Conservation (phyloP, 257 asterid genomes). For the Nicotiana tomentosiformis region DNA sequence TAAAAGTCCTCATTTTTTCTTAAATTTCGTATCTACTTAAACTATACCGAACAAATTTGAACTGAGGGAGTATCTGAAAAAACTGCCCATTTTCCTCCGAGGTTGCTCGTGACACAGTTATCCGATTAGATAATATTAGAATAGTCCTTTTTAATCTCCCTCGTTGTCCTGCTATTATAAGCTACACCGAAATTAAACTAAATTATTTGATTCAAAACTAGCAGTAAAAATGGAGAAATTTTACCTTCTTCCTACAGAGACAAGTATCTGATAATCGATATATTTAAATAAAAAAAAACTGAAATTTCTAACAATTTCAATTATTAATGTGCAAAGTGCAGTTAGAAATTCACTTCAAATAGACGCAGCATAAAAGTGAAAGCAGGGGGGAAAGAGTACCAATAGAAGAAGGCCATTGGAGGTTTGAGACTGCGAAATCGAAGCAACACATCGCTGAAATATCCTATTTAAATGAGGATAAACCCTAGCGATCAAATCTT, state of each 20-base stretch:
- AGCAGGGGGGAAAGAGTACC: constrained; percentile 27
- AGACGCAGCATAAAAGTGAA: background rate
- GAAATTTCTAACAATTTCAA: background rate
- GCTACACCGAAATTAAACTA: background rate
- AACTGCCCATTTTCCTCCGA: background rate
- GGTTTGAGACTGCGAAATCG: constrained; percentile 63
- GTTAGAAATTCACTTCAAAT: background rate
- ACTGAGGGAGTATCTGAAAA: background rate
- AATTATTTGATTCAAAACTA: background rate
- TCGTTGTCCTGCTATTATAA: background rate
- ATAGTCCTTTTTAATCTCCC: background rate
- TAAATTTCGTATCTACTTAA: too few species aligned
- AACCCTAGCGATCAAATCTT: constrained; percentile 73
- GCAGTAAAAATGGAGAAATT: background rate
- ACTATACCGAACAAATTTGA: too few species aligned
- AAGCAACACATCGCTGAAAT: constrained; percentile 69
- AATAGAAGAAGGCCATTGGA: constrained; percentile 72
- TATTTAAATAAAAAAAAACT: background rate
- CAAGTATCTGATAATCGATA: background rate
- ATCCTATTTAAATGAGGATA: constrained; percentile 80
- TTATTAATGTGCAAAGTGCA: background rate
- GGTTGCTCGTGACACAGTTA: background rate
- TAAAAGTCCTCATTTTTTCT: too few species aligned
- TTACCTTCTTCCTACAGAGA: background rate
- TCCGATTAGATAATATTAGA: background rate